phyloP scores from a whole-genome alignment of 2,329 filamentous ascomycete species.

The Aureobasidium sp. region DNA sequence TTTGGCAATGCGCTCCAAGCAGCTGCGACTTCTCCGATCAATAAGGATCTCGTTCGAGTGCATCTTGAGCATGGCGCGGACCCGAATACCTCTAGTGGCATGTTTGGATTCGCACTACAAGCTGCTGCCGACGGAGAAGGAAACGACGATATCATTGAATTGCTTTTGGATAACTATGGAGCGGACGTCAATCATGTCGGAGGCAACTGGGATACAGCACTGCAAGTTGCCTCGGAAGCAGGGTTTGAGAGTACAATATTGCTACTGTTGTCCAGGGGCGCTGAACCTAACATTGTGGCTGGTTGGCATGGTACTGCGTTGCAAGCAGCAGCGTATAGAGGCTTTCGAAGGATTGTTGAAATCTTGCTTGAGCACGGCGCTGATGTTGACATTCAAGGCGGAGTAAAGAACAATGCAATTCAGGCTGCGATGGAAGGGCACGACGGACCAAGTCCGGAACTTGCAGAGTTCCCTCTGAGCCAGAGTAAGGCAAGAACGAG shows the following conservation, averaged over 20 bases:
- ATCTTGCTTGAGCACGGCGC: background rate
- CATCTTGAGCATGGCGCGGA: constrained; percentile 8
- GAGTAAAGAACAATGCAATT: background rate
- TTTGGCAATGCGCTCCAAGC: background rate
- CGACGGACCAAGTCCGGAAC: background rate
- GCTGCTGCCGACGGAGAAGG: background rate
- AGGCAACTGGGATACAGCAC: constrained; percentile 12
- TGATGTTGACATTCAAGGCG: background rate
- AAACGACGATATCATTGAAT: background rate
- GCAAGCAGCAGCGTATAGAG: background rate
- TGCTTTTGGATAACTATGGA: constrained; percentile 14
- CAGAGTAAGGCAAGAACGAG: background rate
- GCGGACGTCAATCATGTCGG: constrained; percentile 16
- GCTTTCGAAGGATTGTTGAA: background rate
- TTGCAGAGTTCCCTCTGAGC: background rate
- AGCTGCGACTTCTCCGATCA: background rate
- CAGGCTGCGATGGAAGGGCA: background rate
- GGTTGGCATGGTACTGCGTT: background rate
- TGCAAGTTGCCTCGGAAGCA: constrained; percentile 15
- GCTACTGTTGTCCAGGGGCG: background rate
- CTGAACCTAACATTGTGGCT: background rate
- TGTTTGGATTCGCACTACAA: background rate
- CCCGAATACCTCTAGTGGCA: background rate
- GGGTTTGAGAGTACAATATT: background rate
- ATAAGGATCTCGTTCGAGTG: background rate